Base-by-base conservation (phyloP, 306 rosid genomes). In the Vigna trinervia region DNA sequence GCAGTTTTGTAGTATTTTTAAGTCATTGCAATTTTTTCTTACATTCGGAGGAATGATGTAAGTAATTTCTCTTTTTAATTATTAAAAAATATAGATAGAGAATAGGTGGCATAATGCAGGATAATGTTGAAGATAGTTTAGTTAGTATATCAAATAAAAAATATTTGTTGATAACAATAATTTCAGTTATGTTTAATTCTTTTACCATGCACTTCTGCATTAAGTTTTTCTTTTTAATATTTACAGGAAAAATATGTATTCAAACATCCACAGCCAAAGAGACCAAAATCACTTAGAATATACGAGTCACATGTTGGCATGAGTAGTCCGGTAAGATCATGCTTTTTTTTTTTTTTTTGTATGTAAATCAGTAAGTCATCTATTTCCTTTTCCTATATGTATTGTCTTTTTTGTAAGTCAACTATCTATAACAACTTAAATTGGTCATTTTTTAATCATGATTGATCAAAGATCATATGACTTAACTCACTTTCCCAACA, bases 301-400 rank as follows among this genome's bases (percentile, higher is more conserved):
- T 96, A 96, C 51, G 99, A 96, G 85, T 63, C 97, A 53, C 99
- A 96, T 66, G 86, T 96, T 32, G 99, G 99, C 82, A 96, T 96
- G 99, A 96, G 99, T 74, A 96, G 99, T 83, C 87, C 91, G 85
- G 99, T 96, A 80, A n/a, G 90, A 36, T 36, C 70, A 82, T 74
- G 28, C 1, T 23, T 26, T 22, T 26, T 26, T 2, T 26, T 66
- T 69, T 70, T 45, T 34, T 72, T 82, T 26, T 65, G 80, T 80
- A 56, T 85, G 75, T 81, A 69, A 73, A 45, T 57, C 41, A 45
- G 22, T 63, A 22, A 43, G 75, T 80, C 13, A 10, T 79, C 47
- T 34, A 72, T 69, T 84, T 71, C 63, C 56, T 56, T 20, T 38
- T 10, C 30, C 38, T 62, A n/a, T 17, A 23, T 26, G 32, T 5